These are phyloP conservation scores for Exserohilum rostratum DNA, from an alignment of 2,329 filamentous ascomycete species.

Conservation along the genomic window DNA sequence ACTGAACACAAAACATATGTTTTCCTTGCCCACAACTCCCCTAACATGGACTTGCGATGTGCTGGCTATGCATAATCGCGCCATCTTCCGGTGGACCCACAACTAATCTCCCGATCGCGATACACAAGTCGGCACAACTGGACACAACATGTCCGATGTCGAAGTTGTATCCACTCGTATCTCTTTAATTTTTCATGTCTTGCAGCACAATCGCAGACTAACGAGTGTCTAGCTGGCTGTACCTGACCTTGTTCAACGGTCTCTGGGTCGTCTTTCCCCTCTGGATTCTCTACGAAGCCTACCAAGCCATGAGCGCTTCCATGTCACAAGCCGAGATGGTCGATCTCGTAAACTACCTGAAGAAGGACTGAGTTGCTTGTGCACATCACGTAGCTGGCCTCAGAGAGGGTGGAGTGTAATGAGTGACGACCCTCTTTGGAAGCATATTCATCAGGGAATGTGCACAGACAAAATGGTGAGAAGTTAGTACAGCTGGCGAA, in stretches of 20 bases:
- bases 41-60: slow-evolving; percentile 11
- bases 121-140: background rate
- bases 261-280: slow-evolving; percentile 66
- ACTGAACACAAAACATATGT: background rate
- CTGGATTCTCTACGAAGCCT: slow-evolving; percentile 63
- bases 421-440: background rate
- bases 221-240: slow-evolving; percentile 57
- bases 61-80: slow-evolving; percentile 24
- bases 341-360: slow-evolving; percentile 47
- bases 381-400: background rate
- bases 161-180: background rate
- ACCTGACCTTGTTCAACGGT: slow-evolving; percentile 68
- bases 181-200: background rate
- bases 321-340: slow-evolving; percentile 48
- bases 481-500: too few relatives aligned
- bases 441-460: too few relatives aligned
- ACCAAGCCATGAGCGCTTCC: slow-evolving; percentile 51
- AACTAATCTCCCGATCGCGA: slow-evolving; percentile 11
- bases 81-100: slow-evolving; percentile 21
- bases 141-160: background rate
- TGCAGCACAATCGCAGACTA: background rate
- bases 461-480: too few relatives aligned
- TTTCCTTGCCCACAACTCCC: background rate
- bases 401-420: background rate
- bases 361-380: slow-evolving; percentile 31